These are phyloP conservation scores for Petasospora fabianii DNA, from an alignment of 1,139 yeast species.

Conservation along the genomic window DNA sequence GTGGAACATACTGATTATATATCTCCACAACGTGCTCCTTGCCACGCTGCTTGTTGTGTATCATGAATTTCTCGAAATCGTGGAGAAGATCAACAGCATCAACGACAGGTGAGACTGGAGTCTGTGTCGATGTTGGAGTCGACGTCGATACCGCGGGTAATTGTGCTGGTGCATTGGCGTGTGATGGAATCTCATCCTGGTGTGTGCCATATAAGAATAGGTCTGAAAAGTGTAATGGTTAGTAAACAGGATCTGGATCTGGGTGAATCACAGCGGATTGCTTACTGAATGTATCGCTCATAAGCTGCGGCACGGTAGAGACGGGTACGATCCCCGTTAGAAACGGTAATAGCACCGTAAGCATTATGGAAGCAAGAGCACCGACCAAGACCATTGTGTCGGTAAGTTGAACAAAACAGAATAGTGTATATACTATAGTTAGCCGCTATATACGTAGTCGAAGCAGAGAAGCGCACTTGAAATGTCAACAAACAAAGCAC, in stretches of 20 bases:
- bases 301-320: conserved; percentile 12
- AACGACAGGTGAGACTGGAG: background rate
- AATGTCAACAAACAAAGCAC: background rate
- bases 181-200: too few species aligned
- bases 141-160: background rate
- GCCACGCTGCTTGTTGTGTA: conserved; percentile 5
- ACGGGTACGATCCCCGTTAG: conserved; percentile 9
- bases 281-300: conserved; percentile 6
- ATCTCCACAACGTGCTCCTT: background rate
- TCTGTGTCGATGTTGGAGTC: background rate
- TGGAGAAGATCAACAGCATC: conserved; percentile 9
- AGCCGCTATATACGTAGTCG: background rate
- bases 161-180: background rate
- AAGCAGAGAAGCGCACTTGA: background rate
- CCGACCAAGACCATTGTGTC: background rate
- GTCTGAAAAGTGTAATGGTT: background rate
- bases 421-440: background rate
- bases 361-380: background rate
- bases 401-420: background rate
- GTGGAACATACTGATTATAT: conserved; percentile 11
- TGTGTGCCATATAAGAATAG: conserved; percentile 5
- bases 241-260: too few species aligned
- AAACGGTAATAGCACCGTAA: conserved; percentile 6
- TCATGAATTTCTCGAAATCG: conserved; percentile 10
- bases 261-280: background rate